A percentile compares a stretch with the other conserved stretches of the same genome.
Conservation (phyloP, 2,329 filamentous ascomycete species). For the Ascochyta pisi region DNA sequence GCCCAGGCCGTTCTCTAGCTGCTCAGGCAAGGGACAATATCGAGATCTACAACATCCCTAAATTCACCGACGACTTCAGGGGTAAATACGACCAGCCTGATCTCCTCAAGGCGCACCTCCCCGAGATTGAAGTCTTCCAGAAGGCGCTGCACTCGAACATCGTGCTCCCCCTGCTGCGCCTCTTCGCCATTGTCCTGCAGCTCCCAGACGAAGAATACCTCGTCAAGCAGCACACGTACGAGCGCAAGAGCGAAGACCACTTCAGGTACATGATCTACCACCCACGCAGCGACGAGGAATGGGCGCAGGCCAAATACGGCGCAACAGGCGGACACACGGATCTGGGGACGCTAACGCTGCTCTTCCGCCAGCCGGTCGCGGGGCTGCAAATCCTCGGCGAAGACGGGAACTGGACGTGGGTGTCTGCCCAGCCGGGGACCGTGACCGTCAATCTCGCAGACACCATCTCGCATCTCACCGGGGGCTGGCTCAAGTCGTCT, state of each 20-base stretch:
- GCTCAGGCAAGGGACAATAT: constrained; percentile 59
- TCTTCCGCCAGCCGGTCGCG: constrained; percentile 66
- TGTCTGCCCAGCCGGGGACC: constrained; percentile 49
- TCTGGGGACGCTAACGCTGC: constrained; percentile 62
- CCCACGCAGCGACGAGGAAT: constrained; percentile 57
- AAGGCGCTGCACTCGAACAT: constrained; percentile 60
- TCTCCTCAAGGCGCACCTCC: constrained; percentile 50
- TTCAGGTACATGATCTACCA: constrained; percentile 69
- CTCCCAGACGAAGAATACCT: constrained; percentile 66
- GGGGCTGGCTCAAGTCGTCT: constrained; percentile 56
- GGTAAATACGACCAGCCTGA: constrained; percentile 48
- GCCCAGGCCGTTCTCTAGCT: constrained; percentile 44
- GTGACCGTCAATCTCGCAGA: constrained; percentile 54
- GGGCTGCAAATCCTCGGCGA: constrained; percentile 60
- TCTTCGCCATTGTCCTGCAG: constrained; percentile 68
- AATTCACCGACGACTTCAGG: constrained; percentile 66
- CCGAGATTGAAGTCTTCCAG: constrained; percentile 64
- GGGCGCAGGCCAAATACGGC: constrained; percentile 51
- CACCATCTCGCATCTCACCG: constrained; percentile 49
- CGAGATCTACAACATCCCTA: constrained; percentile 67
- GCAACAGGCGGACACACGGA: constrained; percentile 63
- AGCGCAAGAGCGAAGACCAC: constrained; percentile 65
- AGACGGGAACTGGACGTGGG: constrained; percentile 53
- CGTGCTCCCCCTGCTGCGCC: constrained; percentile 62
- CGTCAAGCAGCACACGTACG: constrained; percentile 63